Evolutionary conservation across 2,329 filamentous ascomycete species (phyloP), one percentile per base, ranked within the genome.

Genomic region (Fusarium sp.): DNA sequence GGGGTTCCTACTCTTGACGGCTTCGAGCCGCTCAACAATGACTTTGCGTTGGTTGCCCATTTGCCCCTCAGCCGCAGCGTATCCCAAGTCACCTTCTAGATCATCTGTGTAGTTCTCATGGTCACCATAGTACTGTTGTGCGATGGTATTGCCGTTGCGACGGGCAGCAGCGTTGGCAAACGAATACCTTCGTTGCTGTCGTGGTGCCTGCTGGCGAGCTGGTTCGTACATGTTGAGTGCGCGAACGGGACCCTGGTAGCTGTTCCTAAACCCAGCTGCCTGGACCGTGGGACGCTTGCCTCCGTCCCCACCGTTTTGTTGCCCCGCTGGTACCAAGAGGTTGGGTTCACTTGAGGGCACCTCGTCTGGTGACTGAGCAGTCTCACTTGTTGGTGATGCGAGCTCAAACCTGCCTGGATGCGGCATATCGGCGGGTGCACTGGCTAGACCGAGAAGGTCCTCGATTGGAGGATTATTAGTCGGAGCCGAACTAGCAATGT

Each of bases 21-120:
- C 93, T 85, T 99, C 96, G 64, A 99, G 83, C 70, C 96, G 87
- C 85, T 99, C 96, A 50, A 99, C 95, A 85, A 99, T 98, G 50
- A 99, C 96, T 82, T 96, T 97, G 76, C 95, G 89, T 79, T 92
- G 91, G 77, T 94, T 93, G 15, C 93, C 93, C 81, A 98, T 96
- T 89, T 97, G 94, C 30, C 94, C 96, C 80, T 95, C 93, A 0
- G 96, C 96, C 2, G 95, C 95, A 14, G 95, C 94, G 81, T 97
- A 99, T 13, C 96, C 96, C 32, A 99, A 83, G 81, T 99, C 96
- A 2, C 96, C 96, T 76, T 97, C 95, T 11, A 94, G 85, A 74
- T 97, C 93, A 74, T 94, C 93, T 54, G 91, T 89, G 66, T 91
- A 75, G 69, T 91, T 88, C 38, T 90, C 89, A 53, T 88, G 86